These are phyloP conservation scores for Luvunga scandens DNA, from an alignment of 345 rosid species.

Conservation along the genomic window DNA sequence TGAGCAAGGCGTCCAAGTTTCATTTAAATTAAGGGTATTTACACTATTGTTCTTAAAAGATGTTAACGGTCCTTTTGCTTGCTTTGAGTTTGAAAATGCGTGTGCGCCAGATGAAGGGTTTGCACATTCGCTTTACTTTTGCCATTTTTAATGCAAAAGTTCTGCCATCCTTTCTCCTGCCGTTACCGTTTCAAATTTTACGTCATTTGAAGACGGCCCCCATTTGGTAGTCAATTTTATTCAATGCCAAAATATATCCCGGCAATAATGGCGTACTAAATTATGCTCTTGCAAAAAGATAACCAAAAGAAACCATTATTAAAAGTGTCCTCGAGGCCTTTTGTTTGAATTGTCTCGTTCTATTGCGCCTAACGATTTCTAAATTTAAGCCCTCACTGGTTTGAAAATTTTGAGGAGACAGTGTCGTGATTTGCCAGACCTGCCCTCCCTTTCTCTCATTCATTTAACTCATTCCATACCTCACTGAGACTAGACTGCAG, in stretches of 20 bases:
- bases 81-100: background rate
- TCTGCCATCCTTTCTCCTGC: background rate
- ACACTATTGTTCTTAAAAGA: background rate
- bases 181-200: background rate
- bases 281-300: background rate
- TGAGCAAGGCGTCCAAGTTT: background rate
- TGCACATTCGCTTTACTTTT: background rate
- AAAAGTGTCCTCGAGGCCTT: background rate
- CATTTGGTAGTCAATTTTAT: background rate
- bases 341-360: background rate
- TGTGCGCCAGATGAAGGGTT: background rate
- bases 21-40: background rate
- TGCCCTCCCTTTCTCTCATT: background rate
- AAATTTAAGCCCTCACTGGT: background rate
- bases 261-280: background rate
- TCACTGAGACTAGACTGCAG: no score
- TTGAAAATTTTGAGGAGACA: background rate
- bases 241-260: background rate
- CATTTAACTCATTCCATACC: background rate
- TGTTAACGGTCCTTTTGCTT: background rate
- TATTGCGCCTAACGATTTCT: constrained; percentile 1
- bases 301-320: background rate
- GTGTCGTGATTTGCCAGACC: background rate
- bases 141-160: constrained; percentile 12
- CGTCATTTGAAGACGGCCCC: background rate